Evolutionary conservation across 768 basidiomycete genomes (phyloP).

Genomic region (Sistotremastrum niveocremeum): DNA sequence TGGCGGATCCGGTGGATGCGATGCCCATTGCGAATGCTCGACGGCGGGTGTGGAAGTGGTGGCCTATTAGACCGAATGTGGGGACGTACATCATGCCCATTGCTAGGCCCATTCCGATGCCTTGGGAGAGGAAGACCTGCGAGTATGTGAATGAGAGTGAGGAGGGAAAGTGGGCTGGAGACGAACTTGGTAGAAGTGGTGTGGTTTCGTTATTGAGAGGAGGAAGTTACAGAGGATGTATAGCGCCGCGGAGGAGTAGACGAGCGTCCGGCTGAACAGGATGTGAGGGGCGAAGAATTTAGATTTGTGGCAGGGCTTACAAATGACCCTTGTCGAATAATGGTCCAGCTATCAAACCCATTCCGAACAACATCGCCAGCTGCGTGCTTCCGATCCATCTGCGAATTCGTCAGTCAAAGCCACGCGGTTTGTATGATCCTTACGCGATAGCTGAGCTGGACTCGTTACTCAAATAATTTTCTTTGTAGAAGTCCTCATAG

Average conservation of each 20-base stretch:
- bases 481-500: slow-evolving; percentile 29
- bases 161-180: not conserved
- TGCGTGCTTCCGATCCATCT: slow-evolving; percentile 39
- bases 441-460: slow-evolving; percentile 28
- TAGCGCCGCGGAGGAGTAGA: slow-evolving; percentile 30
- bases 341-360: slow-evolving; percentile 32
- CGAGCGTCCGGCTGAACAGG: slow-evolving; percentile 24
- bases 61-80: slow-evolving; percentile 31
- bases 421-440: too few species aligned
- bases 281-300: not conserved
- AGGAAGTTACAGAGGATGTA: slow-evolving; percentile 30
- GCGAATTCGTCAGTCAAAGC: slow-evolving; percentile 9
- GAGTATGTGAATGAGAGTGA: slow-evolving; percentile 6
- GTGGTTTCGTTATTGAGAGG: slow-evolving; percentile 30
- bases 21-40: slow-evolving; percentile 41
- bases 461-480: slow-evolving; percentile 22
- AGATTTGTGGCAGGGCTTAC: slow-evolving; percentile 14
- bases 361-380: slow-evolving; percentile 30
- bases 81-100: slow-evolving; percentile 36
- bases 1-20: slow-evolving; percentile 41
- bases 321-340: slow-evolving; percentile 42
- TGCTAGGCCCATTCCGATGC: slow-evolving; percentile 35
- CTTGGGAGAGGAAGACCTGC: slow-evolving; percentile 40
- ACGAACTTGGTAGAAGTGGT: slow-evolving; percentile 30
- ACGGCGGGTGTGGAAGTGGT: slow-evolving; percentile 38